These are phyloP conservation scores for Ilex aquifolium DNA, from an alignment of 257 asterid species.

Conservation along the genomic window DNA sequence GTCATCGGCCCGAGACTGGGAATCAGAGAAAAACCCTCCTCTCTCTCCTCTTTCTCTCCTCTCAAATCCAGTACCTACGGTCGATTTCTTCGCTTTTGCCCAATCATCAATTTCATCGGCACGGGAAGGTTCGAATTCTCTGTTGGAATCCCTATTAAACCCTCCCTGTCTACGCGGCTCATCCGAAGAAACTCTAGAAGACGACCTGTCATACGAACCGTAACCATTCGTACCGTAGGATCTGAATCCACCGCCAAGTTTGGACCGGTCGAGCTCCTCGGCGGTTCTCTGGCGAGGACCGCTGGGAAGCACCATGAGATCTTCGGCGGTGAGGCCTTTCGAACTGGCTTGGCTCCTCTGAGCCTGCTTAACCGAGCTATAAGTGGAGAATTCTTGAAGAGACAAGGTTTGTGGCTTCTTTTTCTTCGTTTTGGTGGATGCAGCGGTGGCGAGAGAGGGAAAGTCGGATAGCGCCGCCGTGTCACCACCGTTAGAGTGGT, in stretches of 20 bases:
- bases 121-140: constrained; percentile 59
- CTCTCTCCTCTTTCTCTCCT: constrained; percentile 74
- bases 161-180: constrained; percentile 68
- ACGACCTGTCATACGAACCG: constrained; percentile 15
- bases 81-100: constrained; percentile 59
- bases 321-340: constrained; percentile 49
- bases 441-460: constrained; percentile 57
- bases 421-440: constrained; percentile 64
- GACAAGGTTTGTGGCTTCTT: constrained; percentile 60
- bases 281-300: constrained; percentile 79
- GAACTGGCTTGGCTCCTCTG: constrained; percentile 13
- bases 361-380: constrained; percentile 28
- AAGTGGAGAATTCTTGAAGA: constrained; percentile 48
- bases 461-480: constrained; percentile 37
- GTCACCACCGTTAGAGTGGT: constrained; percentile 19
- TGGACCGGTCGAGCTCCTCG: constrained; percentile 66
- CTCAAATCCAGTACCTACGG: constrained; percentile 49
- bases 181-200: constrained; percentile 44
- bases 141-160: constrained; percentile 47
- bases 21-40: constrained; percentile 77
- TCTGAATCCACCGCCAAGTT: constrained; percentile 75
- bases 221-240: constrained; percentile 38
- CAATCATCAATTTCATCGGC: constrained; percentile 90
- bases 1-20: constrained; percentile 78
- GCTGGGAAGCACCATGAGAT: constrained; percentile 56